Conservation (phyloP, 352 stramenopile genomes). For the Phytophthora fragariae region DNA sequence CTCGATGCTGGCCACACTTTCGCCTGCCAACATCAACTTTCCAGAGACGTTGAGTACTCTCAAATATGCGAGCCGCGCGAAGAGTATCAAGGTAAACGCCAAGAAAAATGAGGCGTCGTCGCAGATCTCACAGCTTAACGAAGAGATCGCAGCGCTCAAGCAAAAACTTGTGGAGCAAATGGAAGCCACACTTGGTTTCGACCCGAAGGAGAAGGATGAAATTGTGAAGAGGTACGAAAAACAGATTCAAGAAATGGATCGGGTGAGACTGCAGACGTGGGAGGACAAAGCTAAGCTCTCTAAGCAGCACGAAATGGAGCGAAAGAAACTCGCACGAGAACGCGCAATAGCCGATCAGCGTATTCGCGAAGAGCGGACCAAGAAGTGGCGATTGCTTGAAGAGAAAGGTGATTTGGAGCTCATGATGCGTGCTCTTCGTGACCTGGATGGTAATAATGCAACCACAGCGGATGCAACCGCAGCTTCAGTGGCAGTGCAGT, state of each 20-base stretch:
- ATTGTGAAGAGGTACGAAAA: slow-evolving; percentile 89
- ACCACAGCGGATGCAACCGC: slow-evolving; percentile 36
- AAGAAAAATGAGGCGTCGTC: slow-evolving; percentile 94
- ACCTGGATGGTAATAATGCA: slow-evolving; percentile 56
- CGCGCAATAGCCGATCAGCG: slow-evolving; percentile 82
- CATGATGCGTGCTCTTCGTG: slow-evolving; percentile 75
- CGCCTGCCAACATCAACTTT: slow-evolving; percentile 95
- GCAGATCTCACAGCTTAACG: slow-evolving; percentile 91
- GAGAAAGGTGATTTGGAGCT: slow-evolving; percentile 87
- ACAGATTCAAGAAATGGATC: slow-evolving; percentile 92
- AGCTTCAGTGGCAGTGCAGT: slow-evolving; percentile 39
- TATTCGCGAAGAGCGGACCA: slow-evolving; percentile 80
- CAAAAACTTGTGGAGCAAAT: slow-evolving; percentile 88
- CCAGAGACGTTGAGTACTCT: slow-evolving; percentile 96
- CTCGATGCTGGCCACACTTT: slow-evolving; percentile 96
- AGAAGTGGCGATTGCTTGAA: slow-evolving; percentile 87
- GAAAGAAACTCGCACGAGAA: slow-evolving; percentile 82
- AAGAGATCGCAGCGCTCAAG: slow-evolving; percentile 90
- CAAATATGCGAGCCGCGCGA: slow-evolving; percentile 95
- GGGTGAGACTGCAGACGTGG: slow-evolving; percentile 86
- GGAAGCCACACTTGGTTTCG: slow-evolving; percentile 61
- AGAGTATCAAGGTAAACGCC: slow-evolving; percentile 94
- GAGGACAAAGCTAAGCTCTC: slow-evolving; percentile 89
- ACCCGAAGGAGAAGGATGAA: slow-evolving; percentile 89
- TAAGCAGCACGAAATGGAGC: slow-evolving; percentile 88